These are phyloP conservation scores for Backusella parvicylindrica DNA, from an alignment of 192 early-diverging fungal genomes.

Conservation along the genomic window DNA sequence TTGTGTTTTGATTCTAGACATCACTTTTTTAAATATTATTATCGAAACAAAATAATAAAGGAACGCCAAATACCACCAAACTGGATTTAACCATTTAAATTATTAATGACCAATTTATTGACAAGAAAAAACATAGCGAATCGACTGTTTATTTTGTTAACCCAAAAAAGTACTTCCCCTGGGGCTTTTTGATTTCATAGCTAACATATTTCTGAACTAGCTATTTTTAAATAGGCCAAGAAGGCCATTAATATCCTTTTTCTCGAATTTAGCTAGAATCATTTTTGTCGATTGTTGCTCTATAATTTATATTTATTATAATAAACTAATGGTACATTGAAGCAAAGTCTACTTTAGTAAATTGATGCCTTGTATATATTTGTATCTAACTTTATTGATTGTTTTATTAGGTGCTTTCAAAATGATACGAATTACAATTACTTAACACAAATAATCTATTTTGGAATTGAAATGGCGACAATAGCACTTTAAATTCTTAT, in stretches of 20 bases:
- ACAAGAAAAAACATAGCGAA: background rate
- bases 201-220: background rate
- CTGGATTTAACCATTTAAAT: background rate
- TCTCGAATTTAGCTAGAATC: background rate
- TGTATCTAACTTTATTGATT: background rate
- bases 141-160: background rate
- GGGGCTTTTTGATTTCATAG: background rate
- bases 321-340: background rate
- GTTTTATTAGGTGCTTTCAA: background rate
- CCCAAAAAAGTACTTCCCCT: background rate
- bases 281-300: background rate
- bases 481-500: background rate
- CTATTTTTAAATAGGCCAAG: background rate
- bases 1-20: background rate
- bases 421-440: background rate
- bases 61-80: background rate
- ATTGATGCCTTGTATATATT: background rate
- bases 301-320: background rate
- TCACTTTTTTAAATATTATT: no score
- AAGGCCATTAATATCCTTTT: background rate
- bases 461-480: background rate
- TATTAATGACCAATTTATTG: background rate
- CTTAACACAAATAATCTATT: background rate
- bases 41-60: background rate
- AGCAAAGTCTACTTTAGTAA: background rate